phyloP scores from a whole-genome alignment of 2,329 filamentous ascomycete genomes.

The Trichoderma brevicompactum region DNA sequence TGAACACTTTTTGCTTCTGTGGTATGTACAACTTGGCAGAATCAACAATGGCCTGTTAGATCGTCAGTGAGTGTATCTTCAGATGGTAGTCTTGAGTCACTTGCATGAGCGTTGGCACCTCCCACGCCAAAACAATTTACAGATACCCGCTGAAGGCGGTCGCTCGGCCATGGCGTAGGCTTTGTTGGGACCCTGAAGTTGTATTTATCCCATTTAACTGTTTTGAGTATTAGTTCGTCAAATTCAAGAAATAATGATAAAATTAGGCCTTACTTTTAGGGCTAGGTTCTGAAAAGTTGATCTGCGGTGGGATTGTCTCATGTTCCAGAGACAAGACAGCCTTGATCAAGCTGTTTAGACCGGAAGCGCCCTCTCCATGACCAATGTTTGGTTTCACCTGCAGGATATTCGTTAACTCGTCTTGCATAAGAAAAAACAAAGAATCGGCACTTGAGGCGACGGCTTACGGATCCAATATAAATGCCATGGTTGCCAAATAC shows the following conservation, averaged over 20 bases:
- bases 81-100: conserved; percentile 9
- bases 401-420: neutral
- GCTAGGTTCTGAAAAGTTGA: conserved; percentile 43
- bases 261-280: conserved; percentile 41
- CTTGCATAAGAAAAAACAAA: conserved; percentile 32
- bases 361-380: conserved; percentile 51
- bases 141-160: conserved; percentile 38
- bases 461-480: conserved; percentile 38
- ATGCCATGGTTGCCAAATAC: conserved; percentile 38
- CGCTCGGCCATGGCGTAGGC: conserved; percentile 40
- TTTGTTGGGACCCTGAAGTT: conserved; percentile 40
- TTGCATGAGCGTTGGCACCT: conserved; percentile 43
- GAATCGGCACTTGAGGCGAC: conserved; percentile 10
- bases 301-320: conserved; percentile 45
- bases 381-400: conserved; percentile 48
- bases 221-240: neutral
- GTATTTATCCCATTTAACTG: conserved; percentile 29
- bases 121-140: conserved; percentile 46
- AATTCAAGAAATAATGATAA: conserved; percentile 23
- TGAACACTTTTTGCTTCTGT: neutral
- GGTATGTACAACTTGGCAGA: neutral
- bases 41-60: neutral
- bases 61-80: neutral
- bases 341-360: conserved; percentile 51
- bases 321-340: conserved; percentile 47